Base-by-base conservation (phyloP, 192 early-diverging fungal species). In the Coemansia sp. region DNA sequence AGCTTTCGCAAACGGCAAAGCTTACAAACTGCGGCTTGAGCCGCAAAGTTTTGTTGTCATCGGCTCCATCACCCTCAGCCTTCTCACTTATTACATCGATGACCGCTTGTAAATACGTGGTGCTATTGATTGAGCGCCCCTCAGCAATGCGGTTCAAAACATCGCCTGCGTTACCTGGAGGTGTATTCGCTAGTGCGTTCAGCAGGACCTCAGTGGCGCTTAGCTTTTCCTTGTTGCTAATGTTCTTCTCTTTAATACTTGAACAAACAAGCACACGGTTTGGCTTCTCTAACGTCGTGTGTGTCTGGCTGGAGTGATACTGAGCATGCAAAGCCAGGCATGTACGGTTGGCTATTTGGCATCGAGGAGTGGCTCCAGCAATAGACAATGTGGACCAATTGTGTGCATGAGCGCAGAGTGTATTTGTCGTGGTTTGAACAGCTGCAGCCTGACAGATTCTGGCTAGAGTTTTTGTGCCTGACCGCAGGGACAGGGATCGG, bases 121-220 rank as follows among this genome's bases (percentile, higher is more conserved):
- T 56, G 55, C 64, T 70, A 20, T 53, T 46, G 31, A 67, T 70
- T 3, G 76, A 55, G 7, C 70, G 67, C 0, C 57, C 67, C 29
- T 79, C 61, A 13, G 70, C 58, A 59, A 79, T 69, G 63, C 66
- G 76, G 3, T 63, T 66, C 31, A 79, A 39, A 13, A 70, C 46
- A 15, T 53, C 37, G 7, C 62, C 46, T 4, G 76, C 63, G 20
- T 56, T 64, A 5, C 13, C 12, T 13, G 64, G 67, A 25, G 76
- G 76, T 21, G 42, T 61, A 4, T 39, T 59, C 12, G 18, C 7
- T 31, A 77, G 46, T 2, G 65, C 68, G 52, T 56, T 57, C 7
- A 64, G 29, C 13, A 77, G 57, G 12, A 77, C 60, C 10, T 63
- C 74, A 9, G 53, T 33, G 5, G 39, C 20, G n/a, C 30, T 59